These are phyloP conservation scores for Calcarisporium arbuscula DNA, from an alignment of 2,329 filamentous ascomycete genomes.

Conservation along the genomic window DNA sequence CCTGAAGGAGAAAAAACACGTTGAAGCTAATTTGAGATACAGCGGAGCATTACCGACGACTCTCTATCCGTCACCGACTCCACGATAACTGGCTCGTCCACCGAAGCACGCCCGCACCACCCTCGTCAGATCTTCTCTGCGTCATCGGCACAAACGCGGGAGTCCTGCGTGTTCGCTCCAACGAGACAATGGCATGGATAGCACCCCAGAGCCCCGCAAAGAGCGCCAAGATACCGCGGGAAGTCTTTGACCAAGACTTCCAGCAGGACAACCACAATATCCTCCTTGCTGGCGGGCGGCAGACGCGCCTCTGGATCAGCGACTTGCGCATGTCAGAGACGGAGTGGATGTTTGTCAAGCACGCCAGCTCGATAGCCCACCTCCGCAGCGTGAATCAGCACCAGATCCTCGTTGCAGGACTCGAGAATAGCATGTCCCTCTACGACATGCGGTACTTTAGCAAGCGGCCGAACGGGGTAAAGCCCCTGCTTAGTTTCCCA, in stretches of 20 bases:
- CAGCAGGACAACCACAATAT: slow-evolving; percentile 35
- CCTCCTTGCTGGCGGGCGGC: slow-evolving; percentile 45
- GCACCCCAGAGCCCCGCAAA: slow-evolving; percentile 17
- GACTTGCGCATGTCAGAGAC: slow-evolving; percentile 35
- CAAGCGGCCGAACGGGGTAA: slow-evolving; percentile 14
- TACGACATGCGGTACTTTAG: slow-evolving; percentile 48
- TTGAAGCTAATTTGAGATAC: background rate
- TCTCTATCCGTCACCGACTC: slow-evolving; percentile 20
- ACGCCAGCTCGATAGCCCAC: slow-evolving; percentile 40
- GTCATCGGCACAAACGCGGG: slow-evolving; percentile 42
- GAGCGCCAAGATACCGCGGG: slow-evolving; percentile 16
- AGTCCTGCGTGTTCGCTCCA: slow-evolving; percentile 30
- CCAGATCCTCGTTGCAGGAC: slow-evolving; percentile 47
- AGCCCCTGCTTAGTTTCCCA: slow-evolving; percentile 41
- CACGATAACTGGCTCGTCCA: slow-evolving; percentile 28
- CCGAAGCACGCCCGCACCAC: slow-evolving; percentile 35
- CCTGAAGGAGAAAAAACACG: background rate
- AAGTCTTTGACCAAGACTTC: slow-evolving; percentile 46
- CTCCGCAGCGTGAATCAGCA: slow-evolving; percentile 41
- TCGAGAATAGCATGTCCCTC: slow-evolving; percentile 42
- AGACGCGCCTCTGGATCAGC: slow-evolving; percentile 36
- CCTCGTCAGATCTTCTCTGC: slow-evolving; percentile 33
- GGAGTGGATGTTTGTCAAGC: slow-evolving; percentile 25
- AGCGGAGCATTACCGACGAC: slow-evolving; percentile 27
- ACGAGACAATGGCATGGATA: slow-evolving; percentile 27